These are phyloP conservation scores for Vinca major DNA, from an alignment of 305 asterid species.

Conservation along the genomic window DNA sequence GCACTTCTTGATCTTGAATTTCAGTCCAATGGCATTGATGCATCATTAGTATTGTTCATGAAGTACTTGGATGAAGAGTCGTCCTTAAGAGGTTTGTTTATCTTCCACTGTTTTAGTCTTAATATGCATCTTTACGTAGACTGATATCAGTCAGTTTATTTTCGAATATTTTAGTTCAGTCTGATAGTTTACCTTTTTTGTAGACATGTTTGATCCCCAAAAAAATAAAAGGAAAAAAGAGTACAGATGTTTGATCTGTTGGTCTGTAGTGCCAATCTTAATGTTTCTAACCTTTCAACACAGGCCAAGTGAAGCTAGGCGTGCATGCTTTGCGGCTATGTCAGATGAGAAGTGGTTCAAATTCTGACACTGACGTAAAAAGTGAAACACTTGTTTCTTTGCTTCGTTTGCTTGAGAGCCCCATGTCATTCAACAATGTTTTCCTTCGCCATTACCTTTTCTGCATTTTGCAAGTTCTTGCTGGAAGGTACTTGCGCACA, in stretches of 20 bases:
- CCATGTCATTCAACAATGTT: conserved; percentile 74
- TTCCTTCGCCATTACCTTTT: conserved; percentile 82
- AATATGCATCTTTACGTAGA: background rate
- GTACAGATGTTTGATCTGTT: background rate
- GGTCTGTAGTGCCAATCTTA: conserved; percentile 8
- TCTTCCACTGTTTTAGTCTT: conserved; percentile 7
- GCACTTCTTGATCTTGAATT: conserved; percentile 88
- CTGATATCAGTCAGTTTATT: background rate
- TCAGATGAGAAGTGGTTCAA: conserved; percentile 53
- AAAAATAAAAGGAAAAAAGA: too few species aligned
- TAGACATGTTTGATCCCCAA: too few species aligned
- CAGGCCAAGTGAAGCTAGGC: conserved; percentile 87
- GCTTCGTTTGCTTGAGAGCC: conserved; percentile 89
- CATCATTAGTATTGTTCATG: conserved; percentile 64
- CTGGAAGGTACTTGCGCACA: conserved; percentile 52
- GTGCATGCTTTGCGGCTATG: conserved; percentile 78
- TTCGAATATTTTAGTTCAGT: conserved; percentile 6
- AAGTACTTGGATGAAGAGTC: conserved; percentile 57
- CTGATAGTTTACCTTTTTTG: background rate
- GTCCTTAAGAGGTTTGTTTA: conserved; percentile 66
- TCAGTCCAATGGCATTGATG: conserved; percentile 73
- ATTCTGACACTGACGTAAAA: conserved; percentile 51
- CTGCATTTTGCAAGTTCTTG: conserved; percentile 94
- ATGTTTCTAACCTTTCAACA: conserved; percentile 15
- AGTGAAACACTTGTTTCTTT: conserved; percentile 72